Percentiles rank a stretch among this genome's conserved stretches.
phyloP scores from a whole-genome alignment of 176 grass and related monocot genomes.

The Triticum urartu region DNA sequence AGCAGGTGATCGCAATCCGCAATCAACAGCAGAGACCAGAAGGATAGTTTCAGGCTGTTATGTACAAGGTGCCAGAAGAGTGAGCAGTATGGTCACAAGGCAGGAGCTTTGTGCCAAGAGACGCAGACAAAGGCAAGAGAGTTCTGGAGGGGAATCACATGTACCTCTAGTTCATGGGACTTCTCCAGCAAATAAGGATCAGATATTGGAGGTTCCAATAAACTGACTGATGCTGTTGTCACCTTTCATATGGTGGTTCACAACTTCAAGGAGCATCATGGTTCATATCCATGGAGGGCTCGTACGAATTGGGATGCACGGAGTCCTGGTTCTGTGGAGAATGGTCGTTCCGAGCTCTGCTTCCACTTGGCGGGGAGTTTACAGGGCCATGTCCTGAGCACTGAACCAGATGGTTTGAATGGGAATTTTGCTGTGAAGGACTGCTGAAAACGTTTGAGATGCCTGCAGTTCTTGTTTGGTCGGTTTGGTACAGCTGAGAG shows the following conservation, averaged over 20 bases:
- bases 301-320: constrained; percentile 3
- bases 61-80: constrained; percentile 11
- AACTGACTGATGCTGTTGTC: background rate
- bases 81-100: background rate
- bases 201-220: background rate
- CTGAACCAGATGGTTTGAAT: constrained; percentile 23
- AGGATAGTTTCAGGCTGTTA: background rate
- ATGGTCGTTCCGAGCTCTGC: constrained; percentile 11
- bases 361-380: background rate
- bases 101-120: background rate
- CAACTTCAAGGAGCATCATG: constrained; percentile 16
- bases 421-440: constrained; percentile 19
- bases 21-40: background rate
- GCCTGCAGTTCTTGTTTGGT: constrained; percentile 29
- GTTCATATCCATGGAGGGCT: constrained; percentile 46
- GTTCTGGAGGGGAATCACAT: constrained; percentile 10
- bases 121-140: background rate
- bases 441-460: constrained; percentile 36
- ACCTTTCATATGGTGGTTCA: constrained; percentile 26
- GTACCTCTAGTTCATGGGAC: background rate
- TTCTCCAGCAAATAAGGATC: constrained; percentile 20
- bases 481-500: constrained; percentile 18
- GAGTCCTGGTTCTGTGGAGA: constrained; percentile 10
- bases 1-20: background rate
- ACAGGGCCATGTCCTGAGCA: constrained; percentile 6